Evolutionary conservation across 2,329 filamentous ascomycete species (phyloP).

Genomic region (Lasiodiplodia sp.): DNA sequence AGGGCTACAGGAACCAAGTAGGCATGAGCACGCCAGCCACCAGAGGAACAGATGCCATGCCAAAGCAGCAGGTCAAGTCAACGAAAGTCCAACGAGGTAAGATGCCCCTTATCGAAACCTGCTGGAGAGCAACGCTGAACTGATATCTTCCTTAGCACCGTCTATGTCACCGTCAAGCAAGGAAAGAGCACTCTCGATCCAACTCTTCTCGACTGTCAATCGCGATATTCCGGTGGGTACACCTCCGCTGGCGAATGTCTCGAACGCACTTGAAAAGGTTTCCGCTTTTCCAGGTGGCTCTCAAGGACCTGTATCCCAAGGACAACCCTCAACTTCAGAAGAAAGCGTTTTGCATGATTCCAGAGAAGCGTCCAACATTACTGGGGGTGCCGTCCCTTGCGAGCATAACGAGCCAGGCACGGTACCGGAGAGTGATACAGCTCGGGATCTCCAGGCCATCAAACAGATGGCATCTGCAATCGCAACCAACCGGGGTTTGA

Average conservation of each 20-base stretch:
- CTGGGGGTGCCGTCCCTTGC: neutral
- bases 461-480: conserved; percentile 32
- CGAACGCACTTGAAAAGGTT: conserved; percentile 5
- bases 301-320: neutral
- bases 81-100: conserved; percentile 1
- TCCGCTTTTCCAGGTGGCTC: conserved; percentile 3
- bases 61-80: conserved; percentile 24
- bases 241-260: conserved; percentile 9
- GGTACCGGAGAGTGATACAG: neutral
- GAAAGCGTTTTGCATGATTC: neutral
- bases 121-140: neutral
- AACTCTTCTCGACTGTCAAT: conserved; percentile 27
- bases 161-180: conserved; percentile 36
- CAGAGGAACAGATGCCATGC: conserved; percentile 34
- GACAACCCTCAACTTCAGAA: neutral
- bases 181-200: conserved; percentile 38
- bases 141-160: conserved; percentile 30
- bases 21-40: neutral
- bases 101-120: neutral
- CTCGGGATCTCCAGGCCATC: conserved; percentile 19
- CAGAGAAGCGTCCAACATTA: neutral
- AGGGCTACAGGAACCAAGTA: conserved; percentile 22
- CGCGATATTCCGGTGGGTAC: conserved; percentile 11
- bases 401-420: neutral
- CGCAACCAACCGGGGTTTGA: conserved; percentile 46